Evolutionary conservation across 225 moss, liverwort and hornwort genomes (phyloP).

Genomic region (Anthoceros angustus): DNA sequence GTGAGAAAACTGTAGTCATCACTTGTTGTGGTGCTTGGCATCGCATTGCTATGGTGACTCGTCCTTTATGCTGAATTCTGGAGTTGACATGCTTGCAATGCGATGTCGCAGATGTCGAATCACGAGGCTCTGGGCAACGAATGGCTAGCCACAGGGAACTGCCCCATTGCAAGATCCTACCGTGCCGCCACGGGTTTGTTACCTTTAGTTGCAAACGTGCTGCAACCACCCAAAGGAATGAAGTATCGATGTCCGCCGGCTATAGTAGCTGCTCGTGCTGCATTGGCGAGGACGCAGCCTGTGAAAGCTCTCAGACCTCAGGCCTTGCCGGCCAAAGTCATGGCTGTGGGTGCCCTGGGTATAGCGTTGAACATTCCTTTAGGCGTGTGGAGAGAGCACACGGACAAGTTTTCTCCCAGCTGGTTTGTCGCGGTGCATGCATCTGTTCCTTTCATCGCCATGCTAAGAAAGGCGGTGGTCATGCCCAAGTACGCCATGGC

Average conservation of each 20-base stretch:
- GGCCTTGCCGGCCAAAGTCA: slow-evolving; percentile 72
- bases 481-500: slow-evolving; percentile 97
- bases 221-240: slow-evolving; percentile 43
- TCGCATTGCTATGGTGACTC: too few relatives aligned
- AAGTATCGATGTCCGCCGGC: slow-evolving; percentile 93
- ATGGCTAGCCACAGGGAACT: slow-evolving; percentile 83
- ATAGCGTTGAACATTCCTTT: slow-evolving; percentile 87
- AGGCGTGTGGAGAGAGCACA: slow-evolving; percentile 89
- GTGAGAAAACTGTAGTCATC: background rate
- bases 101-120: background rate
- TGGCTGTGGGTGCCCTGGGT: slow-evolving; percentile 77
- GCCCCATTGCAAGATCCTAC: slow-evolving; percentile 86
- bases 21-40: too few relatives aligned
- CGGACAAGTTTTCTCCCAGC: slow-evolving; percentile 79
- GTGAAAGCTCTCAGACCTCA: slow-evolving; percentile 74
- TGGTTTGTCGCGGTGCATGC: slow-evolving; percentile 98
- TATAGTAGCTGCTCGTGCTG: slow-evolving; percentile 77
- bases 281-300: slow-evolving; percentile 53
- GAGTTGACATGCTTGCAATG: background rate
- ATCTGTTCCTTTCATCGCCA: slow-evolving; percentile 88
- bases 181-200: slow-evolving; percentile 62
- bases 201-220: slow-evolving; percentile 53
- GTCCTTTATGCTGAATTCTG: background rate
- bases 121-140: slow-evolving; percentile 74
- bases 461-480: slow-evolving; percentile 89